Base-by-base conservation (phyloP, 2,329 filamentous ascomycete genomes). In the Ascochyta rabiei region DNA sequence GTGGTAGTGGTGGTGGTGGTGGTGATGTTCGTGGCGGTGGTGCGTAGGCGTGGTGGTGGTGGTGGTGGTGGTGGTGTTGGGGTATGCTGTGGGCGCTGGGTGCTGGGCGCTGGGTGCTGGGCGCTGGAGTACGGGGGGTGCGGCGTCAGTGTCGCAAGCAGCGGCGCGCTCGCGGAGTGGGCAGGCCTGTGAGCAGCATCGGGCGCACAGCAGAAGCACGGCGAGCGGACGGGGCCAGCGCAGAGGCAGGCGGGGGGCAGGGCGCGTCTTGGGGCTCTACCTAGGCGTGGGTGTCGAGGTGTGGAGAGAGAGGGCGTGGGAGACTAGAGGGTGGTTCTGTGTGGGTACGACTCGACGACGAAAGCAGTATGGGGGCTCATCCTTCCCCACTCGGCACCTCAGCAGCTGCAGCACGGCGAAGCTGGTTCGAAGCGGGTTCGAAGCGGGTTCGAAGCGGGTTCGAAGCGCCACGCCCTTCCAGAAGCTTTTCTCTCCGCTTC, bases 71-170 rank as follows among this genome's bases (percentile, higher is more conserved):
- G 26, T 10, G 9, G 2, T 28, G 26, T 8, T 28, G 26, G 26
- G 26, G 8, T 8, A 3, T 9, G 8, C 10, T 2, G 26, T 28
- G 26, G 26, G 26, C 21, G 37, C 37, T 23, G 19, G 7, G 48
- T 30, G 28, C 38, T 21, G 38, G 43, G 12, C 33, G 34, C 24
- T 18, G 54, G 40, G 35, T 19, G 53, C 24, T 39, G 53, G 58
- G 61, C 53, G 64, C 48, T 43, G 48, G 45, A 39, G 30, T 8
- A n/a, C n/a, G n/a, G n/a, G 30, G 30, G 34, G 57, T 41, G 57
- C 53, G 55, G 68, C 62, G 66, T 69, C 68, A 69, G 66, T 64
- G 69, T 70, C 67, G 67, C 68, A 67, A 60, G 59, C 61, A 70
- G 66, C 68, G 64, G 50, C 50, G 43, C 70, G 62, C 69, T 61